These are phyloP conservation scores for Alternaria arbusti DNA, from an alignment of 2,329 filamentous ascomycete genomes.

Conservation along the genomic window DNA sequence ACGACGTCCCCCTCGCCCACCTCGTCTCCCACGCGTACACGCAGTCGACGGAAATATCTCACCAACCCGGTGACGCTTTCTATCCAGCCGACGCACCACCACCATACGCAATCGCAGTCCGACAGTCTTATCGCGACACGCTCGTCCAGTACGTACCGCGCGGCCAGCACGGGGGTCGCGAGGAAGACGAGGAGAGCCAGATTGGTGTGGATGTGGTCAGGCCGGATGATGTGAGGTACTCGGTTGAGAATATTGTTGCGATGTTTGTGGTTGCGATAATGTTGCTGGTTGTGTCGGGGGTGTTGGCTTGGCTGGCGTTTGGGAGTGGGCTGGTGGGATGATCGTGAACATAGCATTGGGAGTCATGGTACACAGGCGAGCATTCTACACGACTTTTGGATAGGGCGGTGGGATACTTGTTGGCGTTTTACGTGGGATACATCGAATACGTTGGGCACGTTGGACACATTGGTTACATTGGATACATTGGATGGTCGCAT, in stretches of 20 bases:
- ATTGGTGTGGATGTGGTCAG: constrained; percentile 11
- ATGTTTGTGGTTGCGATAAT: constrained; percentile 30
- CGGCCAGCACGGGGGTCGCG: neutral
- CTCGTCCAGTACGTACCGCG: constrained; percentile 29
- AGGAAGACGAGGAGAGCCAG: constrained; percentile 17
- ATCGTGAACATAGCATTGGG: neutral
- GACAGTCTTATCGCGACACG: constrained; percentile 34
- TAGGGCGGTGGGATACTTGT: neutral
- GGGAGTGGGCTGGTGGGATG: constrained; percentile 8
- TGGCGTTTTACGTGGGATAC: neutral
- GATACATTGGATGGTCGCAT: neutral
- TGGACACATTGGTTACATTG: neutral
- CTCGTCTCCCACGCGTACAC: constrained; percentile 21
- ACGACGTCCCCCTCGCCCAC: constrained; percentile 39
- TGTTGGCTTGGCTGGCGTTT: constrained; percentile 26
- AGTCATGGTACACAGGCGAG: neutral
- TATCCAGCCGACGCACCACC: constrained; percentile 38
- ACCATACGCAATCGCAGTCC: constrained; percentile 32
- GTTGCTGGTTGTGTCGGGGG: constrained; percentile 26
- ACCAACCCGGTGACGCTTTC: neutral
- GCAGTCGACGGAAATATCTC: neutral
- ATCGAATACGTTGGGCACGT: neutral
- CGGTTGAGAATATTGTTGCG: constrained; percentile 33
- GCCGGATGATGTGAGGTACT: constrained; percentile 32
- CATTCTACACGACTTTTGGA: neutral